Evolutionary conservation across 306 rosid genomes (phyloP).

Genomic region (Arachis stenosperma): DNA sequence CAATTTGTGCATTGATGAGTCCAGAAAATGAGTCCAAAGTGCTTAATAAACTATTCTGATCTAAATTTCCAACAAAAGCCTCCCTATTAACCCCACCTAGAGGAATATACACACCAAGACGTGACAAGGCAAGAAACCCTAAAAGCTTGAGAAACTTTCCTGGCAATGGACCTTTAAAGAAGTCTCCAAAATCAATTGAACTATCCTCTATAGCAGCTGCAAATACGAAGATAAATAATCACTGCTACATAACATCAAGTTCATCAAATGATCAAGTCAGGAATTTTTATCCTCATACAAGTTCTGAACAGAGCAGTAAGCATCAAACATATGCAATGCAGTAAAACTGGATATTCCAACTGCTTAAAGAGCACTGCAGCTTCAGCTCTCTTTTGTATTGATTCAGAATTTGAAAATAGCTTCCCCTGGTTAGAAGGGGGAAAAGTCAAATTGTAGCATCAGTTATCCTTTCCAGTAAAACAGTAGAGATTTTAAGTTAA

Average conservation of each 20-base stretch:
- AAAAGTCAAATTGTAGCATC: no score
- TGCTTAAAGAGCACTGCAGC: no score
- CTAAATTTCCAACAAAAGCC: slow-evolving; percentile 95
- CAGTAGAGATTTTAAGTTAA: no score
- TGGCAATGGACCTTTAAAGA: slow-evolving; percentile 91
- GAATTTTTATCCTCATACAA: no score
- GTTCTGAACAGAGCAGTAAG: no score
- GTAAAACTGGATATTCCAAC: no score
- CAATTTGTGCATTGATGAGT: slow-evolving; percentile 91
- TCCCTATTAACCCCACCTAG: slow-evolving; percentile 94
- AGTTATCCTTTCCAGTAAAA: no score
- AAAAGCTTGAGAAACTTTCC: slow-evolving; percentile 91
- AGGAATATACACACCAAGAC: slow-evolving; percentile 92
- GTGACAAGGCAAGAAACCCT: slow-evolving; percentile 81
- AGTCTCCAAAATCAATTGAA: slow-evolving; percentile 93
- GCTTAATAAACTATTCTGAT: slow-evolving; percentile 82
- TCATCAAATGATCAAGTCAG: no score
- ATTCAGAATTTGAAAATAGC: no score
- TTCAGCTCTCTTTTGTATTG: no score
- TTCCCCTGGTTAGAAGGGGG: no score
- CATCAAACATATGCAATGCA: no score
- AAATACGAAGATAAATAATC: slow-evolving; percentile 43
- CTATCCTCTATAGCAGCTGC: slow-evolving; percentile 97
- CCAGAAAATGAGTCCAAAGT: slow-evolving; percentile 96
- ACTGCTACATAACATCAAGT: background rate